Evolutionary conservation across 2,329 filamentous ascomycete species (phyloP).

Genomic region (Pestalotiopsis sp.): DNA sequence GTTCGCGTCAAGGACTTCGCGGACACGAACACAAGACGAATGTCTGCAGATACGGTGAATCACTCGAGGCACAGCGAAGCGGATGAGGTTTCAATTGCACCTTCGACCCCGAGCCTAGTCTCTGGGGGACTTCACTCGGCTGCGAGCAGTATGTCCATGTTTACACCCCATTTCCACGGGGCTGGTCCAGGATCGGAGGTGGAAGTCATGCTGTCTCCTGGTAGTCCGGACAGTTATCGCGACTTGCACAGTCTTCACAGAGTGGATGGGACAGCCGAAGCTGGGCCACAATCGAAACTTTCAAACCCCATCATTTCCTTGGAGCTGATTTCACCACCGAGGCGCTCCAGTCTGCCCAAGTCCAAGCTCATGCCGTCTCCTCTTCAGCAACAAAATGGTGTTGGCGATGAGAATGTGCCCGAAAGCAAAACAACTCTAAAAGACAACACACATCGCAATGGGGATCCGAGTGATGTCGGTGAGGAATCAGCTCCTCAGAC

Average conservation of each 20-base stretch:
- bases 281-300: slow-evolving; percentile 3
- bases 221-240: slow-evolving; percentile 1
- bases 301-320: not conserved
- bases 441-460: not conserved
- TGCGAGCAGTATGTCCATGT: slow-evolving; percentile 26
- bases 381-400: not conserved
- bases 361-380: slow-evolving; percentile 2
- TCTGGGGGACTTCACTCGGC: slow-evolving; percentile 26
- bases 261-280: not conserved
- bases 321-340: not conserved
- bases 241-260: slow-evolving; percentile 1
- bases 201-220: not conserved
- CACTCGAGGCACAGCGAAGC: not conserved
- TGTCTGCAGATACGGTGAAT: not conserved
- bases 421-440: not conserved
- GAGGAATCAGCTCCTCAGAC: not conserved
- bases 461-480: not conserved
- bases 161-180: slow-evolving; percentile 27
- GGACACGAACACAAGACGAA: not conserved
- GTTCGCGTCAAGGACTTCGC: not conserved
- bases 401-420: not conserved
- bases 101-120: slow-evolving; percentile 30
- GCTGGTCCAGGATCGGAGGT: slow-evolving; percentile 8
- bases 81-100: slow-evolving; percentile 18
- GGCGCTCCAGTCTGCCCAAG: not conserved